These are phyloP conservation scores for Candida adriatica DNA, from an alignment of 805 yeast species.

Conservation along the genomic window DNA sequence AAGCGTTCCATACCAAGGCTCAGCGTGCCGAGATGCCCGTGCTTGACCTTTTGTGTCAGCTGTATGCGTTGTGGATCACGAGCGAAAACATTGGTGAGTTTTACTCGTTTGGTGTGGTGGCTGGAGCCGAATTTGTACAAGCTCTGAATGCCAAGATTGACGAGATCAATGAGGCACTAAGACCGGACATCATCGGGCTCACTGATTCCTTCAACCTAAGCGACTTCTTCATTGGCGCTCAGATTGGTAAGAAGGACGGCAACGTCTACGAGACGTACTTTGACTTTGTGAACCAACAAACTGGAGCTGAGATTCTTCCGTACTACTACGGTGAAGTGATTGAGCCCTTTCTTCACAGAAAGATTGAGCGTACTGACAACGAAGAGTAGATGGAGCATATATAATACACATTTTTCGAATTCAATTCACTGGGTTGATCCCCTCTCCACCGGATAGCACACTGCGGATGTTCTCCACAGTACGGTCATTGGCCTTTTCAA, in stretches of 20 bases:
- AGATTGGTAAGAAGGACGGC: slow-evolving; percentile 77
- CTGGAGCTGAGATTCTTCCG: slow-evolving; percentile 49
- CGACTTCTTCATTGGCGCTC: slow-evolving; percentile 74
- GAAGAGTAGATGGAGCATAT: slow-evolving; percentile 4
- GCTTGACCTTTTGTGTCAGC: slow-evolving; percentile 46
- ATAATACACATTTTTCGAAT: background rate
- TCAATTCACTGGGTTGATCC: slow-evolving; percentile 11
- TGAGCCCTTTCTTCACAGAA: slow-evolving; percentile 21
- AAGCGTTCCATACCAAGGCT: slow-evolving; percentile 20
- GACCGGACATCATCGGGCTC: slow-evolving; percentile 67
- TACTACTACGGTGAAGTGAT: slow-evolving; percentile 26
- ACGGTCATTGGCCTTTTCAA: slow-evolving; percentile 40
- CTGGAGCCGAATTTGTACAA: slow-evolving; percentile 39
- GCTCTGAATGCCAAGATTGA: slow-evolving; percentile 42
- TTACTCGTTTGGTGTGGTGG: slow-evolving; percentile 53
- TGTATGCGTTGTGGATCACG: slow-evolving; percentile 59
- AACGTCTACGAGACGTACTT: slow-evolving; percentile 78
- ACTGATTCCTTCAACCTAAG: slow-evolving; percentile 81
- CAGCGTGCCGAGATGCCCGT: slow-evolving; percentile 35
- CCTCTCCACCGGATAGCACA: slow-evolving; percentile 13
- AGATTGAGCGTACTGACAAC: slow-evolving; percentile 15
- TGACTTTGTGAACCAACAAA: slow-evolving; percentile 44
- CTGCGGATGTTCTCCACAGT: slow-evolving; percentile 44
- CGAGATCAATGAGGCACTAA: slow-evolving; percentile 39
- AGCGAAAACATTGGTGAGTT: slow-evolving; percentile 69